Evolutionary conservation across 495 filamentous ascomycete species (phyloP).

Genomic region (Lepraria neglecta): DNA sequence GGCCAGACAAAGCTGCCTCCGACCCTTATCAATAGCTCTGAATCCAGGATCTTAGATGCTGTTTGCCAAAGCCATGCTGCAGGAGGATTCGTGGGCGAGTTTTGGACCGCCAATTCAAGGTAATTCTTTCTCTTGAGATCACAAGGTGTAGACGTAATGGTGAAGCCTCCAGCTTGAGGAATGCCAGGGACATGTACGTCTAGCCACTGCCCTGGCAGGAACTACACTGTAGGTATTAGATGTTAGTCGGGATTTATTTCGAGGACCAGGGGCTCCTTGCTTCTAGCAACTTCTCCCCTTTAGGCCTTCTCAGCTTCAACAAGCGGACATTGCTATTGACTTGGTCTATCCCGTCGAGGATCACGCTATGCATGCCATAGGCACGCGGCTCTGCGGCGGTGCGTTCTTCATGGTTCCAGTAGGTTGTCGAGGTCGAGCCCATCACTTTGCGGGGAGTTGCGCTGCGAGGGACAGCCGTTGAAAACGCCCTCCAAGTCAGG

Average conservation of each 20-base stretch:
- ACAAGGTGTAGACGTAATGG: slow-evolving; percentile 28
- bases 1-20: slow-evolving; percentile 80
- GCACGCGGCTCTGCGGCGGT: slow-evolving; percentile 68
- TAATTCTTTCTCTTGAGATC: slow-evolving; percentile 33
- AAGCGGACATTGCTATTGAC: slow-evolving; percentile 46
- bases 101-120: slow-evolving; percentile 69
- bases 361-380: slow-evolving; percentile 46
- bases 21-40: slow-evolving; percentile 57
- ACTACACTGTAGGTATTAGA: slow-evolving; percentile 39
- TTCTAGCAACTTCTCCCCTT: slow-evolving; percentile 18
- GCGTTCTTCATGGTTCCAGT: slow-evolving; percentile 48
- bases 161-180: slow-evolving; percentile 27
- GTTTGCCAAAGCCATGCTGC: slow-evolving; percentile 71
- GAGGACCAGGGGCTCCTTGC: slow-evolving; percentile 12
- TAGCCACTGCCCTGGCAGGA: slow-evolving; percentile 86
- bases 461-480: background rate
- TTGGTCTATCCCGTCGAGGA: slow-evolving; percentile 42
- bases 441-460: slow-evolving; percentile 2
- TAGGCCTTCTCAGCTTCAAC: slow-evolving; percentile 38
- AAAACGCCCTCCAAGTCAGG: background rate
- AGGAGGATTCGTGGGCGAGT: slow-evolving; percentile 57
- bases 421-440: background rate
- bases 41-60: slow-evolving; percentile 47
- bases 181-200: slow-evolving; percentile 48
- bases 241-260: slow-evolving; percentile 10